Evolutionary conservation across 257 asterid species (phyloP), one percentile per base, ranked within the genome.

Genomic region (Verbena officinalis): DNA sequence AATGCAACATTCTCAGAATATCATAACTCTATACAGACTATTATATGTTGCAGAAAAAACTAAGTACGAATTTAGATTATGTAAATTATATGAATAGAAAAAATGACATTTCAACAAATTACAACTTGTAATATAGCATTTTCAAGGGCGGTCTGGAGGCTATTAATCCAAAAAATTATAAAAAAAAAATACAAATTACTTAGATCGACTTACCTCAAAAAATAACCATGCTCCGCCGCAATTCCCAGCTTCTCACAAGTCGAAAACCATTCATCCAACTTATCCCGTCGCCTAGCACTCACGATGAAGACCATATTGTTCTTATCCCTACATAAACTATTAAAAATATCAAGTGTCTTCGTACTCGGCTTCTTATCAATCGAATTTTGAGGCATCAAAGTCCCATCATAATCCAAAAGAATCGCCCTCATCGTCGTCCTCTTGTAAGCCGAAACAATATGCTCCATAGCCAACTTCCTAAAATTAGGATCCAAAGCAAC

Each of bases 211-310:
- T 79, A 87, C 97, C 96, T 81, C 48, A 85, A 21, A 66, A 85
- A 90, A 71, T 80, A 88, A 9, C 97, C 97, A 68, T 90, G 94
- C 80, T 90, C 97, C 1, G 96, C 97, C 17, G 97, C 97, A 60
- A 85, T 84, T 23, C 97, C 97, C 20, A 90, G 85, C 68, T 77
- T 81, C 13, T 74, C 87, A 70, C 96, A 83, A 17, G 95, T 78
- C 9, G 86, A 84, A 78, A 90, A 90, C 97, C 97, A 90, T 9
- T 74, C 85, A 5, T 48, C 77, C 22, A 90, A 67, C 59, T 74
- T 76, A 52, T 59, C 73, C 38, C 96, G 74, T 17, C 83, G 79
- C 71, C 83, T 82, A 13, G 91, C 83, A 69, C 96, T 90, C 62
- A 85, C 92, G 1, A 90, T 65, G 57, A 85, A 87, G 27, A 90